phyloP scores from a whole-genome alignment of 805 yeast species.

The Diddensiella caesifluorescens region DNA sequence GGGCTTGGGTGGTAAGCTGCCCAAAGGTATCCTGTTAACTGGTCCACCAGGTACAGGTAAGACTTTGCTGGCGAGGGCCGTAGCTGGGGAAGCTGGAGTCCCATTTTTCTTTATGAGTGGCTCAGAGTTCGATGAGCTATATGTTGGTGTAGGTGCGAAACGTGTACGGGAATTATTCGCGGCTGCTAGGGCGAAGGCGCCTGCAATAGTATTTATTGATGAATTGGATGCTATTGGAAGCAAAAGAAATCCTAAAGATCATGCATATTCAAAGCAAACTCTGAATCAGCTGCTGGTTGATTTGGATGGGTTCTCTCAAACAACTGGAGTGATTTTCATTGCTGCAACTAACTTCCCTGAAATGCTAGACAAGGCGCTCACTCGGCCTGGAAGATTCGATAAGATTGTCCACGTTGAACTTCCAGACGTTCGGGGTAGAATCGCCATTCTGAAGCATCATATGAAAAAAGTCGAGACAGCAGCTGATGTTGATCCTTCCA shows the following conservation, averaged over 20 bases:
- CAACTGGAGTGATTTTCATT: conserved; percentile 88
- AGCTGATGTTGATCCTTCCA: conserved; percentile 77
- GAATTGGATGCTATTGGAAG: conserved; percentile 99
- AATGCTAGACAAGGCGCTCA: conserved; percentile 90
- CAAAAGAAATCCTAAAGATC: conserved; percentile 94
- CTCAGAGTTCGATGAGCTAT: conserved; percentile 94
- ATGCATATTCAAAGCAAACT: conserved; percentile 97
- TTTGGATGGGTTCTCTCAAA: conserved; percentile 85
- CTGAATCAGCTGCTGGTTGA: conserved; percentile 93
- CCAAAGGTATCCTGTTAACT: conserved; percentile 92
- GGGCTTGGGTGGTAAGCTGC: conserved; percentile 93
- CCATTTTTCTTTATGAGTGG: conserved; percentile 99
- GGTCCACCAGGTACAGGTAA: conserved; percentile 99
- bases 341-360: conserved; percentile 99
- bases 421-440: conserved; percentile 97
- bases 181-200: conserved; percentile 92
- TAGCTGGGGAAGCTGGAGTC: conserved; percentile 99
- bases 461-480: conserved; percentile 85
- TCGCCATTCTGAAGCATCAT: conserved; percentile 86
- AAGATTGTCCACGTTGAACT: conserved; percentile 90
- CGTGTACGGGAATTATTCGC: conserved; percentile 90
- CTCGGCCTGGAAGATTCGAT: conserved; percentile 98
- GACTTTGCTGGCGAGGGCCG: conserved; percentile 92
- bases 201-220: conserved; percentile 95
- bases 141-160: conserved; percentile 99